Evolutionary conservation across 2,329 filamentous ascomycete species (phyloP), one percentile per base, ranked within the genome.

Genomic region (Botrytis tulipae): DNA sequence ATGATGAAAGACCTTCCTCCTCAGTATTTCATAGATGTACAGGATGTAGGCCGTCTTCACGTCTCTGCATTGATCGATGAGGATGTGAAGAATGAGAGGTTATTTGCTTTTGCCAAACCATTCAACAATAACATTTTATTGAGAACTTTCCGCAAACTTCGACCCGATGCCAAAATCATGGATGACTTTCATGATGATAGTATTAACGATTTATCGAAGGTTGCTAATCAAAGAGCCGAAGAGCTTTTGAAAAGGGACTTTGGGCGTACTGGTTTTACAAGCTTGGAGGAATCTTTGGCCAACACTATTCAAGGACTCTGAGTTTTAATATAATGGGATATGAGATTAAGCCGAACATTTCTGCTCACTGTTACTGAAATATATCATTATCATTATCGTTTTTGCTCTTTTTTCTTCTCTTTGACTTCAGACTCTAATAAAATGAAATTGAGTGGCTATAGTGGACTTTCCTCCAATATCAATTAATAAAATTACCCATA

Each of bases 11-110:
- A n/a, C 35, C 18, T 68, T 32, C 62, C 71, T 35, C 71, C 71
- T 48, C 71, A 76, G 70, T 76, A 65, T 32, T 85, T 82, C 84
- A 83, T 77, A 4, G 73, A 77, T 71, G 79, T 82, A 12, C 75
- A 78, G 60, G 80, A 82, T 70, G 72, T 73, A 9, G 81, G 78
- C 1, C 68, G 77, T 37, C 73, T 82, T 25, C 81, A 82, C 57
- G 76, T 82, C 5, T 79, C 79, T 2, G 78, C 78, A 12, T 67
- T 80, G 5, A 74, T 80, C 12, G 77, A 81, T 35, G 75, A 78
- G 3, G 76, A 78, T 4, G 76, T 82, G 5, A 63, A 77, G 42
- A 76, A 76, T 22, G 73, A 76, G 60, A 79, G 81, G 9, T 57
- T 82, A 6, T 78, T 79, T 59, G 76, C 77, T 10, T 82, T 77